Evolutionary conservation across 1,284 basidiomycete genomes (phyloP), one percentile per base, ranked within the genome.

Genomic region (Mycena citricolor): DNA sequence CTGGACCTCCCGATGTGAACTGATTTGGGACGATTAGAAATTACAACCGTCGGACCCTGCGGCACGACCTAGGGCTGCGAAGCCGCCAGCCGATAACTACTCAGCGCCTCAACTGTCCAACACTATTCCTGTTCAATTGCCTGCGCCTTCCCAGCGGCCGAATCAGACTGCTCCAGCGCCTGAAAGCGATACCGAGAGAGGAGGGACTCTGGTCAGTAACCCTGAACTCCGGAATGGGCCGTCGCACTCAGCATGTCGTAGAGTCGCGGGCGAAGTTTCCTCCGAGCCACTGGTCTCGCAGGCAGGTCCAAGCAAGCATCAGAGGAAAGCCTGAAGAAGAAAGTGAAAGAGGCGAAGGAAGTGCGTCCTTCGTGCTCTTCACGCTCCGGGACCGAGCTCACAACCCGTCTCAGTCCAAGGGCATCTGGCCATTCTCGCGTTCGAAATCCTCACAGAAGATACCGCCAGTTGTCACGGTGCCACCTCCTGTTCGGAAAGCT

Each of bases 381-480:
- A n/a, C n/a, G n/a, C n/a, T n/a, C n/a, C n/a, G n/a, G n/a, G 14
- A 5, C n/a, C 19, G 4, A 24, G 17, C 14, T 30, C 8, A 3
- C 2, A 24, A 3, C 21, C 11, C 28, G 20, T 20, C 7, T 14
- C 16, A 46, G 40, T 52, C 47, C 8, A 52, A 29, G 35, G 41
- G 51, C 29, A 43, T 52, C 28, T 52, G 51, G 51, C 47, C 51
- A 14, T 52, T 52, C 40, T 49, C 47, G 11, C 47, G 51, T 10
- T 49, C 51, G 8, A 42, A 30, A 17, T 52, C 50, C 4, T 32
- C 47, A 28, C 51, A 52, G 29, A 46, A 43, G 25, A 28, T 37
- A 3, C 43, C 47, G 1, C 39, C 39, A 37, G 32, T 8, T 16
- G 30, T 13, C 5, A 14, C 40, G 3, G 14, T 2, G 19, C 14